Base-by-base conservation (phyloP, 768 basidiomycete genomes). In the Termitomyces sp. region DNA sequence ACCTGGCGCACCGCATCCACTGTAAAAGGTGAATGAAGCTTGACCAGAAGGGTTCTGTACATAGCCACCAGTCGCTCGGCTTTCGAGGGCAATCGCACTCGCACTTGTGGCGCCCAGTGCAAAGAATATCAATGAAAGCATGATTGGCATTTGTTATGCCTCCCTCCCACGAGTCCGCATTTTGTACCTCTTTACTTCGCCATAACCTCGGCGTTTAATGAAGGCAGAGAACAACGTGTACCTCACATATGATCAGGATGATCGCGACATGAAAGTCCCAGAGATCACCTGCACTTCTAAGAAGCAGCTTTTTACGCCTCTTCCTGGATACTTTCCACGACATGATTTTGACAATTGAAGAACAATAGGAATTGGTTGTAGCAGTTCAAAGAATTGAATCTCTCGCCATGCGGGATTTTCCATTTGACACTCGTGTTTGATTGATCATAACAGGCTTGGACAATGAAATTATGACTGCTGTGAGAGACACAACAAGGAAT, bases 1-100 rank as follows among this genome's bases (percentile, higher is more conserved):
- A 82, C 81, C 82, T 59, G 82, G 80, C 20, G 68, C 62, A 47
- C 68, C 62, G 60, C 83, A 85, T 22, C 80, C 81, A 13, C 71
- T 73, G 66, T 84, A 84, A 62, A 71, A 66, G 11, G 84, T 85
- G 73, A 85, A 85, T 20, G 81, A 80, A n/a, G 83, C 77, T 14
- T 63, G 60, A 22, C 82, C 83, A 20, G 80, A 81, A 1, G 82
- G 59, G 30, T 68, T 74, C 67, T 85, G 84, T 30, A 84, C 60
- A 59, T 83, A 86, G 11, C 80, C 82, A 18, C 78, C 81, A 3
- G 74, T 72, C 9, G 79, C 77, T 16, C 72, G 67, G 40, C 63
- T 63, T 43, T 72, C 65, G 10, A 73, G 57, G 16, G 65, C 65
- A 35, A 56, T 63, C 28, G 68, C 70, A 28, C 66, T 63, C 18